Percentiles rank a stretch among this genome's conserved stretches.
Evolutionary conservation across 441 rosid genomes (phyloP).

Genomic region (Euphorbia celastroides): DNA sequence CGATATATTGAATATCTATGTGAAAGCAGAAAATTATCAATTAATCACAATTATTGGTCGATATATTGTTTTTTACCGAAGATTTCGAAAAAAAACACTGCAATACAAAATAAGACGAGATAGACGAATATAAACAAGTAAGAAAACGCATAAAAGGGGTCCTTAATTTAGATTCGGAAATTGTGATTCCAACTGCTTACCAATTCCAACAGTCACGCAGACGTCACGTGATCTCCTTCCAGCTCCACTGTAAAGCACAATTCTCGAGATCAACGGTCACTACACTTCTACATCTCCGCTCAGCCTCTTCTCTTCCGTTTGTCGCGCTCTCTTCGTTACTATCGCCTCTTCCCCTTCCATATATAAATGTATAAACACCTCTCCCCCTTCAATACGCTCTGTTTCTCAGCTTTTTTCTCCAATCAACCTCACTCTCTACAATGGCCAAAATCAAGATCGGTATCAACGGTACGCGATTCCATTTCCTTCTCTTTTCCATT

Average conservation of each 20-base stretch:
- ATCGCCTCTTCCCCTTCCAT: background rate
- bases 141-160: too few species aligned
- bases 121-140: too few species aligned
- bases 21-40: too few species aligned
- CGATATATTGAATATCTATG: too few species aligned
- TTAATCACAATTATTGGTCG: too few species aligned
- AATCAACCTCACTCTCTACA: background rate
- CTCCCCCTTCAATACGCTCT: background rate
- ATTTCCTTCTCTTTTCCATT: conserved; percentile 7
- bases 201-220: background rate
- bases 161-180: background rate
- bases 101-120: too few species aligned
- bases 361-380: background rate
- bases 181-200: background rate
- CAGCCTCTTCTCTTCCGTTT: background rate
- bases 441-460: conserved; percentile 65
- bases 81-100: too few species aligned
- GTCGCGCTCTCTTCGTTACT: background rate
- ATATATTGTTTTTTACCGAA: too few species aligned
- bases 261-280: conserved; percentile 4
- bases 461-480: conserved; percentile 47
- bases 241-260: background rate
- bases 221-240: background rate
- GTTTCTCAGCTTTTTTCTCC: background rate
- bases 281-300: background rate